Conservation (phyloP, 75 land plant genomes). For the Picea sitchensis region DNA sequence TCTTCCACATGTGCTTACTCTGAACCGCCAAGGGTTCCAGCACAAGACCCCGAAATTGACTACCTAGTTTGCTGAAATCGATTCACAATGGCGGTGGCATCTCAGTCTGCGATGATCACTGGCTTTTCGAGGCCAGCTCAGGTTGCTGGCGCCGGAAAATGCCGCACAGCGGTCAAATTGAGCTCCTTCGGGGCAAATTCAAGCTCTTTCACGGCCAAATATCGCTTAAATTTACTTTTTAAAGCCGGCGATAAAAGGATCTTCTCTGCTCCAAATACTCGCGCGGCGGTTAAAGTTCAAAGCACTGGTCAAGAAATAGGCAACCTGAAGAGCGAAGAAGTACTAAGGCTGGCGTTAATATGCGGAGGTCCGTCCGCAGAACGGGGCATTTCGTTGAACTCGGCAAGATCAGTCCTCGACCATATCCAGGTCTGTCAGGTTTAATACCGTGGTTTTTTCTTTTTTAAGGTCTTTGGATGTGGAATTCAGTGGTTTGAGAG, state of each 20-base stretch:
- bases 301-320: conserved; percentile 16
- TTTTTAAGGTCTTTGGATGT: background rate
- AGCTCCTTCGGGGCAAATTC: background rate
- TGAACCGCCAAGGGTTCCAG: background rate
- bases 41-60: background rate
- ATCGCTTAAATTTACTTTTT: background rate
- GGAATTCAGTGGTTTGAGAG: background rate
- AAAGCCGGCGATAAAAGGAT: background rate
- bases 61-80: background rate
- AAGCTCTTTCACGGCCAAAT: background rate
- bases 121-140: background rate
- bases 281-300: background rate
- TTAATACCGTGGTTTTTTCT: background rate
- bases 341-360: conserved; percentile 58
- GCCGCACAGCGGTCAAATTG: background rate
- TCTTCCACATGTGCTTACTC: too few species aligned
- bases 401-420: conserved; percentile 87
- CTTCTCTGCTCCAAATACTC: background rate
- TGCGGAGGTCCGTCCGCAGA: conserved; percentile 91
- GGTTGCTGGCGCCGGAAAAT: background rate
- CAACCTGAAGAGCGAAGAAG: conserved; percentile 26
- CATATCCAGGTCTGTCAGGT: conserved; percentile 54
- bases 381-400: conserved; percentile 85
- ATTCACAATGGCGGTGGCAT: conserved; percentile 2
- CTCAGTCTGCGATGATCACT: background rate